Evolutionary conservation across 192 early-diverging fungal genomes (phyloP).

Genomic region (Pilaira anomala): DNA sequence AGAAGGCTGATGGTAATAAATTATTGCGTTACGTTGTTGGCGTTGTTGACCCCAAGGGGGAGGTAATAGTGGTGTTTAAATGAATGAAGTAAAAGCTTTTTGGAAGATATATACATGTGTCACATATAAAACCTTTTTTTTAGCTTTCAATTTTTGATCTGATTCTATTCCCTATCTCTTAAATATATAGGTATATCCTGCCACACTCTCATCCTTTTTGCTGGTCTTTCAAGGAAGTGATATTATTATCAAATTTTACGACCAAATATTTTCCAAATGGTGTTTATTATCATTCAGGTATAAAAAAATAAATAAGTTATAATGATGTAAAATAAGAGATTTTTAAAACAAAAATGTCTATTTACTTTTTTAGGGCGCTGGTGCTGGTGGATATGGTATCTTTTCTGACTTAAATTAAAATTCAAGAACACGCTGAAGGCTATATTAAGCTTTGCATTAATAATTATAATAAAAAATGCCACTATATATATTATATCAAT

Average conservation of each 20-base stretch:
- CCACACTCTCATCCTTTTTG: constrained; percentile 94
- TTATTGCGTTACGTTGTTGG: constrained; percentile 98
- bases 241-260: constrained; percentile 96
- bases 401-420: constrained; percentile 91
- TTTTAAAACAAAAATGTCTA: too few relatives aligned
- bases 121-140: too few relatives aligned
- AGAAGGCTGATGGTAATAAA: constrained; percentile 52
- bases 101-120: not conserved
- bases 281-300: constrained; percentile 85
- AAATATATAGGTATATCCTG: too few relatives aligned
- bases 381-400: constrained; percentile 97
- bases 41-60: constrained; percentile 69
- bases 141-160: too few relatives aligned
- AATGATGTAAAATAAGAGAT: not conserved
- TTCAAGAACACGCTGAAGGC: constrained; percentile 58
- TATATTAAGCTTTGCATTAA: constrained; percentile 2
- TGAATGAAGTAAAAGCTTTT: constrained; percentile 55
- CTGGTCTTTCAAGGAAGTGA: constrained; percentile 96
- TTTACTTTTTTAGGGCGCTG: constrained; percentile 46
- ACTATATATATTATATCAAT: too few relatives aligned
- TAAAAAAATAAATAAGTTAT: not conserved
- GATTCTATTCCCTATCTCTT: too few relatives aligned
- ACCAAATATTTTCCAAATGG: constrained; percentile 93
- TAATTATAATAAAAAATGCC: too few relatives aligned
- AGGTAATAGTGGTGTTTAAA: constrained; percentile 74